Evolutionary conservation across 139 green algal genomes (phyloP), one percentile per base, ranked within the genome.

Genomic region (Desmodesmus armatus): DNA sequence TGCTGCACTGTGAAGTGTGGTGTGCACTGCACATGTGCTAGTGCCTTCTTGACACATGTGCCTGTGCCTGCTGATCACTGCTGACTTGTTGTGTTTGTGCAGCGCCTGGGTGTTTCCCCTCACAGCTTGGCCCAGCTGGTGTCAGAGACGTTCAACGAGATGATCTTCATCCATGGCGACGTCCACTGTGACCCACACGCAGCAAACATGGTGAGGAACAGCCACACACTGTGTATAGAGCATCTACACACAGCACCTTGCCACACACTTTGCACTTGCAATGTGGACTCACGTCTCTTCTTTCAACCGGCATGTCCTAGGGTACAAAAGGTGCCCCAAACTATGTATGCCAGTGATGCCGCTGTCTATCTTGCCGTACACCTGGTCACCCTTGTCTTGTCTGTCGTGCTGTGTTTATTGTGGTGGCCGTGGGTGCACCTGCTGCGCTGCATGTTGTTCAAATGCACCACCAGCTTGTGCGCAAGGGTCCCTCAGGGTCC

Each of bases 131-230:
- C 93, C 5, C 69, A 89, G 55, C 88, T 98, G 27, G 88, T 98
- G 19, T 88, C 88, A 5, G 51, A 91, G 65, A 91, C 91, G 23
- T 98, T 98, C 85, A 91, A 89, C 19, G 94, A 97, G 37, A 98
- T 98, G 96, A 94, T 98, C 51, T 98, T 98, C 83, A 80, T 89
- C 11, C 90, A 93, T 78, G 94, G 92, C 0, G 84, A 94, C 65
- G 91, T 98, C 69, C 96, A 98, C 82, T 96, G 93, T 67, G 96
- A 98, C 82, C 95, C 96, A 3, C 96, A 98, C 63, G 92, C 90
- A 0, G 95, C 91, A 27, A 98, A 98, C 89, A 81, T 98, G 93
- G 75, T 97, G 51, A 25, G 80, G n/a, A 55, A 55, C 9, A 55
- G 47, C 47, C 47, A 21, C 47, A 55, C 47, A 55, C n/a, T n/a